A percentile compares a stretch with the other conserved stretches of the same genome.
Conservation (phyloP, 2,329 filamentous ascomycete genomes). For the Aspergillus intermedius region DNA sequence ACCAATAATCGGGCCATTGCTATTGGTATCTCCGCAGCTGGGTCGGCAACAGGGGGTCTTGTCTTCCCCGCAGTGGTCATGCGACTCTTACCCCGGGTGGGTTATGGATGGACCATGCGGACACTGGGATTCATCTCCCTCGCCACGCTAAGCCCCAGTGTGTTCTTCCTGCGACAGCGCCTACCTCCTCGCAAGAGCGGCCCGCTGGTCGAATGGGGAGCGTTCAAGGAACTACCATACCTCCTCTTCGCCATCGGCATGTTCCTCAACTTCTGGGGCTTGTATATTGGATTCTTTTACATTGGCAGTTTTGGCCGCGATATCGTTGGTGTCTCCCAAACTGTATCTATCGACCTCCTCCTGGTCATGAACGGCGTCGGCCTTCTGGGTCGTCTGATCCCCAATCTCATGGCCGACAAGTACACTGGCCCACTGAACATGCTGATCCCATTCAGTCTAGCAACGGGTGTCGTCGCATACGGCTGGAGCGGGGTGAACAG, state of each 20-base stretch:
- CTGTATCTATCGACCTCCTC: constrained; percentile 53
- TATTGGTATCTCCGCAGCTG: constrained; percentile 54
- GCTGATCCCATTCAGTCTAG: constrained; percentile 46
- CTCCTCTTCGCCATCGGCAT: constrained; percentile 36
- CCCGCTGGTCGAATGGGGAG: constrained; percentile 45
- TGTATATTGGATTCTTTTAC: constrained; percentile 51
- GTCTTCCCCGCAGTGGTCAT: constrained; percentile 56
- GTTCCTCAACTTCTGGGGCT: constrained; percentile 45
- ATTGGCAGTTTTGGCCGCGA: constrained; percentile 37
- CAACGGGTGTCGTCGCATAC: constrained; percentile 41
- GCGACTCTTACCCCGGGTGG: constrained; percentile 53
- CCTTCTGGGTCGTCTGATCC: constrained; percentile 51
- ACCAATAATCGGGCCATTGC: constrained; percentile 53
- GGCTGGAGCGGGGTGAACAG: constrained; percentile 54
- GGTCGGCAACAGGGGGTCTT: constrained; percentile 56
- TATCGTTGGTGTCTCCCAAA: constrained; percentile 35
- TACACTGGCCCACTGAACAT: constrained; percentile 56
- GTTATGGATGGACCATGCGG: constrained; percentile 60
- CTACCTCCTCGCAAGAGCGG: constrained; percentile 46
- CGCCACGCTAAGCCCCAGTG: constrained; percentile 34
- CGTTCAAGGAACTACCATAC: constrained; percentile 48
- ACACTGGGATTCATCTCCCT: constrained; percentile 56
- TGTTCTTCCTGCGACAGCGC: constrained; percentile 44
- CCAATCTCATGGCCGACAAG: constrained; percentile 53
- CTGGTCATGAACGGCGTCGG: constrained; percentile 61